phyloP scores from a whole-genome alignment of 1,284 basidiomycete species.

The Sporisorium sorghi region DNA sequence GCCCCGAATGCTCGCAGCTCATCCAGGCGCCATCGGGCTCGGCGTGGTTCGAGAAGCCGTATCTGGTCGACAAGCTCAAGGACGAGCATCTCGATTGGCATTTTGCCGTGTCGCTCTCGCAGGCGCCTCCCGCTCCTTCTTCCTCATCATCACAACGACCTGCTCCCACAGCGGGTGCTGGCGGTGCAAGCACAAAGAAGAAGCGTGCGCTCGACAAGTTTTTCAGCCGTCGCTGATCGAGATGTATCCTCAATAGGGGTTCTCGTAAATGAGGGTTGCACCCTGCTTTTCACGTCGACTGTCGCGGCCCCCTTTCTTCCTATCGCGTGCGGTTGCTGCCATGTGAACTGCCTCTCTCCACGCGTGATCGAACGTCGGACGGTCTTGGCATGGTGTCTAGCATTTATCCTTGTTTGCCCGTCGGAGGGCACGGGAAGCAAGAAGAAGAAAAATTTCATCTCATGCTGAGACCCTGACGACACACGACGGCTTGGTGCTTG shows the following conservation, averaged over 20 bases:
- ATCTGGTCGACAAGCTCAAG: constrained; percentile 40
- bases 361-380: no score
- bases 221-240: constrained; percentile 23
- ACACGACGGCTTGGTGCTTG: no score
- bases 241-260: constrained; percentile 9
- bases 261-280: constrained; percentile 28
- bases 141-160: neutral
- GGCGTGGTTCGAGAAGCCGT: constrained; percentile 45
- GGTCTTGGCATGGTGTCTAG: no score
- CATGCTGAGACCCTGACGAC: no score
- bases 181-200: constrained; percentile 20
- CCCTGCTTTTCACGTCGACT: constrained; percentile 27
- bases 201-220: constrained; percentile 42
- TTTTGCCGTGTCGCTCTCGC: constrained; percentile 56
- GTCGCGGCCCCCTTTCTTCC: neutral
- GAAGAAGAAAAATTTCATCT: no score
- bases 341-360: no score
- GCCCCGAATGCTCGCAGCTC: constrained; percentile 48
- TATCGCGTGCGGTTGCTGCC: constrained; percentile 5
- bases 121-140: constrained; percentile 18
- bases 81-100: constrained; percentile 63
- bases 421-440: no score
- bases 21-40: constrained; percentile 30
- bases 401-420: no score
- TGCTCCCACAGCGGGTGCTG: no score